A percentile compares a stretch with the other conserved stretches of the same genome.
Conservation (phyloP, 1,284 basidiomycete genomes). For the Coniferiporia weirii region DNA sequence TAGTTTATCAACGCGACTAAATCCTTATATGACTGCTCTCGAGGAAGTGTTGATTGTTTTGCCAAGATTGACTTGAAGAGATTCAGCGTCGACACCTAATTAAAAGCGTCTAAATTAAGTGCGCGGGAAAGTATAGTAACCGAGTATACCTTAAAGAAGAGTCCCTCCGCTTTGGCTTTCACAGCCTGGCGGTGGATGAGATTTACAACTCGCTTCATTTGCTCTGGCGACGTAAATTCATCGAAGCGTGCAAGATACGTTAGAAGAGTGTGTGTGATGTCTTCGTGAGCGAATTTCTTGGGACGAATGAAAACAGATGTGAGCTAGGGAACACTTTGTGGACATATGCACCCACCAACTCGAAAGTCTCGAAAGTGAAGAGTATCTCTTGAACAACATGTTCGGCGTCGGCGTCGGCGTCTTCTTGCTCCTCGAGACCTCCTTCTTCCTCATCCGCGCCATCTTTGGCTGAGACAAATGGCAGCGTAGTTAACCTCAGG, state of each 20-base stretch:
- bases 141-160: constrained; percentile 81
- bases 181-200: constrained; percentile 87
- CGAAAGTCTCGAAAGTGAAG: constrained; percentile 86
- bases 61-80: constrained; percentile 82
- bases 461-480: constrained; percentile 27
- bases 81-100: constrained; percentile 76
- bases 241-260: constrained; percentile 77
- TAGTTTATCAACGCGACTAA: constrained; percentile 78
- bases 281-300: constrained; percentile 80
- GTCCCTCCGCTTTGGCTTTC: constrained; percentile 81
- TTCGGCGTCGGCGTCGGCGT: constrained; percentile 41
- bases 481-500: not conserved
- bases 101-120: not conserved
- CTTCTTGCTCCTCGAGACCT: constrained; percentile 51
- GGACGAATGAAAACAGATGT: not conserved
- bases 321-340: not conserved
- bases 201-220: constrained; percentile 82
- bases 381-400: constrained; percentile 74
- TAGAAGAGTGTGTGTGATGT: constrained; percentile 78
- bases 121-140: constrained; percentile 10
- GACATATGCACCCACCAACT: constrained; percentile 53
- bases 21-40: constrained; percentile 76
- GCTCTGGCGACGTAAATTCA: constrained; percentile 73
- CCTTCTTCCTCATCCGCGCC: constrained; percentile 49
- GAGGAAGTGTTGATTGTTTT: constrained; percentile 70